Evolutionary conservation across 345 rosid species (phyloP), one percentile per base, ranked within the genome.

Genomic region (Physaria fendleri): DNA sequence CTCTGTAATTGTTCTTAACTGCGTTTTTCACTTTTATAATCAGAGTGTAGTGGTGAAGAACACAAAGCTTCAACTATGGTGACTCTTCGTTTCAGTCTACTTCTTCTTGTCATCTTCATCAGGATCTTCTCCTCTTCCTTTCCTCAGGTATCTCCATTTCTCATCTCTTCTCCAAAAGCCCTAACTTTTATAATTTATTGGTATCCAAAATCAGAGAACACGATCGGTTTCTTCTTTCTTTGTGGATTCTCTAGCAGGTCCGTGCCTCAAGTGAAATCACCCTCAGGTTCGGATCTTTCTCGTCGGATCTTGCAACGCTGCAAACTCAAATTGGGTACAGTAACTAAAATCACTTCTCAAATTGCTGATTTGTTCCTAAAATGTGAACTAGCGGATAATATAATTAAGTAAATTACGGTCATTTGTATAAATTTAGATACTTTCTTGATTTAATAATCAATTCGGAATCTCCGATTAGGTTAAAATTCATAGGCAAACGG

Each of bases 291-390:
- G 20, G 64, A 37, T 6, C 60, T 16, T 20, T 82, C 30, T 43
- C 54, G 0, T 6, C 59, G 6, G 79, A 77, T 57, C 79, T 77
- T 8, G 65, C 56, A 14, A 60, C 65, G 27, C 76, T 79, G 3
- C 81, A 78, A 64, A 46, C 64, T 8, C 84, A 74, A 45, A 71
- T 79, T 11, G 69, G 76, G 84, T 48, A 55, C 52, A 38, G 18
- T 24, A 5, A 49, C 8, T 15, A 35, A 15, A 32, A 0, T 23
- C 14, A 30, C 29, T 14, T 53, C 30, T 25, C 11, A 15, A 29
- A 5, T 6, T 12, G 11, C 27, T 35, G 5, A 13, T 37, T 29
- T 27, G 14, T n/a, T n/a, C 24, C n/a, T 28, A 21, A 15, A 2
- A 39, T 12, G 5, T 27, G 38, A 18, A 2, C 10, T 54, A 3